Conservation (phyloP, 768 basidiomycete genomes). For the Termitomyces sp. region DNA sequence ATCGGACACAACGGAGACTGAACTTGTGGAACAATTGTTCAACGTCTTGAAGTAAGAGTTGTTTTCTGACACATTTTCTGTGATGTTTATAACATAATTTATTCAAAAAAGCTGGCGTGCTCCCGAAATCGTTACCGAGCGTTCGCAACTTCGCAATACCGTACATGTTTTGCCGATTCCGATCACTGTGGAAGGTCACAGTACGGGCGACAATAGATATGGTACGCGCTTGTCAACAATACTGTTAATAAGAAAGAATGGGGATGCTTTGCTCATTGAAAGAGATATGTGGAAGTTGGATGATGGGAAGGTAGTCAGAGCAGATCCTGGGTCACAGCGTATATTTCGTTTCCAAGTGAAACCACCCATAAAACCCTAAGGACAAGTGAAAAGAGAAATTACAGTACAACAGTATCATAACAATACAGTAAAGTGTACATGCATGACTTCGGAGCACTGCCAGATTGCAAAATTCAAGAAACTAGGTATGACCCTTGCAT, state of each 20-base stretch:
- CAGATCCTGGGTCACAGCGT: slow-evolving; percentile 43
- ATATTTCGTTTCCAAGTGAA: slow-evolving; percentile 45
- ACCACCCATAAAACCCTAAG: slow-evolving; percentile 10
- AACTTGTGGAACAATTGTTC: slow-evolving; percentile 59
- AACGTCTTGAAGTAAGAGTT: slow-evolving; percentile 64
- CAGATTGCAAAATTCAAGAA: slow-evolving; percentile 15
- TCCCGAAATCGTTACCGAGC: slow-evolving; percentile 41
- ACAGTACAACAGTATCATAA: slow-evolving; percentile 19
- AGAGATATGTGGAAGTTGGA: slow-evolving; percentile 60
- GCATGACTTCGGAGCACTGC: slow-evolving; percentile 5
- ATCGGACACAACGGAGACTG: slow-evolving; percentile 40
- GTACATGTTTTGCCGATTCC: slow-evolving; percentile 57
- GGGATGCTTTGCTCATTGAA: slow-evolving; percentile 66
- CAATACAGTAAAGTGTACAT: slow-evolving; percentile 5
- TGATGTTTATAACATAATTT: slow-evolving; percentile 24
- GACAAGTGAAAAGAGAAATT: slow-evolving; percentile 8
- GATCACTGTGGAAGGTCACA: slow-evolving; percentile 27
- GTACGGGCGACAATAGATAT: slow-evolving; percentile 32
- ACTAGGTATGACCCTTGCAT: slow-evolving; percentile 4
- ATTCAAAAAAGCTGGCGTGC: slow-evolving; percentile 42
- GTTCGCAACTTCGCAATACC: slow-evolving; percentile 57
- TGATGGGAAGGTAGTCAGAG: slow-evolving; percentile 35
- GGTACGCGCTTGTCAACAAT: slow-evolving; percentile 76
- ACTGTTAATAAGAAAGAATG: slow-evolving; percentile 57
- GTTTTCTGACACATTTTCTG: slow-evolving; percentile 12